Evolutionary conservation across 371 early-diverging fungal species (phyloP).

Genomic region (Globomyces sp.): DNA sequence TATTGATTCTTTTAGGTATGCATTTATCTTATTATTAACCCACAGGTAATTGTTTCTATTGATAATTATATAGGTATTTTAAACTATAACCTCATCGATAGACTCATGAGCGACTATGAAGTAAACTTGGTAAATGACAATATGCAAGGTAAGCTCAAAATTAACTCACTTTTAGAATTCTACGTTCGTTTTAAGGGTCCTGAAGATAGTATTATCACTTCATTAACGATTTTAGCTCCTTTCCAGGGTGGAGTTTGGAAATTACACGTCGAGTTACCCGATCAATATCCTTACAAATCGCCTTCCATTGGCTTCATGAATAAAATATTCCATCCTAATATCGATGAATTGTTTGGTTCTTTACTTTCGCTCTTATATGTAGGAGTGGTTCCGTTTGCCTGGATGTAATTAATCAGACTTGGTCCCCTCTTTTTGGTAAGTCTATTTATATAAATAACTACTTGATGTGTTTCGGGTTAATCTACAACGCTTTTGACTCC

Average conservation of each 20-base stretch:
- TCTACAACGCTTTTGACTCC: too few species aligned
- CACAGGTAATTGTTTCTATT: too few species aligned
- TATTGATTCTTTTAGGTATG: too few species aligned
- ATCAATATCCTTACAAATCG: conserved; percentile 99
- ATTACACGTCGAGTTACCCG: conserved; percentile 97
- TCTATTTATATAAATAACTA: background rate
- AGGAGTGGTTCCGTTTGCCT: conserved; percentile 98
- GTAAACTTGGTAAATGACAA: conserved; percentile 97
- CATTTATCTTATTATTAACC: too few species aligned
- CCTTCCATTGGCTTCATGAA: conserved; percentile 99
- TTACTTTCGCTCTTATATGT: conserved; percentile 12
- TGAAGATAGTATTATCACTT: conserved; percentile 75
- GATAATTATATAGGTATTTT: too few species aligned
- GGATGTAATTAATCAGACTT: conserved; percentile 99
- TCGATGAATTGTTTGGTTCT: conserved; percentile 91
- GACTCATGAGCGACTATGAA: conserved; percentile 97
- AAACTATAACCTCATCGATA: conserved; percentile 28
- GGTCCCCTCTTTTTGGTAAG: conserved; percentile 99
- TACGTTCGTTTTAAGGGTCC: conserved; percentile 94
- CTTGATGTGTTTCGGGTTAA: too few species aligned
- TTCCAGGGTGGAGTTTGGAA: conserved; percentile 96
- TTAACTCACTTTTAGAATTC: conserved; percentile 61
- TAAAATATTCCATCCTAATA: conserved; percentile 99
- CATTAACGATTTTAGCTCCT: conserved; percentile 63
- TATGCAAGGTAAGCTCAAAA: conserved; percentile 69